These are phyloP conservation scores for Neoscytalidium dimidiatum DNA, from an alignment of 2,329 filamentous ascomycete genomes.

Conservation along the genomic window DNA sequence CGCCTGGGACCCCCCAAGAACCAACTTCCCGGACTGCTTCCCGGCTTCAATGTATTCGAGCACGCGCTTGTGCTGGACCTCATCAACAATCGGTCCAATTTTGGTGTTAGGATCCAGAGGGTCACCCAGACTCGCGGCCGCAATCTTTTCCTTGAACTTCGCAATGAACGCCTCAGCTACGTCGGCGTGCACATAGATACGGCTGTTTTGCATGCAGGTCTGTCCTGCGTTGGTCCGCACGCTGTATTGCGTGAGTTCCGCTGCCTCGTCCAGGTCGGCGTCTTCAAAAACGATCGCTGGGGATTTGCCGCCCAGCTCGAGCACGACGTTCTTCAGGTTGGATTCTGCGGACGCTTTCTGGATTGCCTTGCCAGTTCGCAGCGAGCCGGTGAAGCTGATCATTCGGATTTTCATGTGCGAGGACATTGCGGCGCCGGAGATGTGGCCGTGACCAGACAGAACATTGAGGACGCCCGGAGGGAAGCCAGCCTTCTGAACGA, in stretches of 20 bases:
- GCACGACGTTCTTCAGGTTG: constrained; percentile 63
- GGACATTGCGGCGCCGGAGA: constrained; percentile 68
- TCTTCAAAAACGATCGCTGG: constrained; percentile 61
- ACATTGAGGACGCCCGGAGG: constrained; percentile 78
- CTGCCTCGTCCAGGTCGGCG: constrained; percentile 60
- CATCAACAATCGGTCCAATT: constrained; percentile 31
- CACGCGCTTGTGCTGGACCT: constrained; percentile 27
- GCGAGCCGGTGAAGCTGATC: constrained; percentile 78
- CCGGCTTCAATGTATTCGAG: constrained; percentile 35
- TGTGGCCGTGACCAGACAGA: constrained; percentile 69
- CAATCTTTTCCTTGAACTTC: constrained; percentile 25
- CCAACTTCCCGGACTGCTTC: constrained; percentile 40
- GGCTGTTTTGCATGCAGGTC: constrained; percentile 61
- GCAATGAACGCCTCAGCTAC: constrained; percentile 66
- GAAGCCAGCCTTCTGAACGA: constrained; percentile 74
- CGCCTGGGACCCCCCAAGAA: constrained; percentile 33
- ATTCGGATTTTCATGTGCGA: constrained; percentile 71
- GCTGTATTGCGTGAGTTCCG: constrained; percentile 66
- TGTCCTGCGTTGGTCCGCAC: constrained; percentile 63
- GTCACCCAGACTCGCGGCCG: constrained; percentile 25
- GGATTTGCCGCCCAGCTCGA: constrained; percentile 63
- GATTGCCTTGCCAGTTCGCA: constrained; percentile 69
- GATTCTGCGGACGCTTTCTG: constrained; percentile 70
- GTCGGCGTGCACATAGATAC: constrained; percentile 58
- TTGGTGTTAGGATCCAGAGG: constrained; percentile 25